Evolutionary conservation across 192 early-diverging fungal species (phyloP).

Genomic region (Gryganskiella cystojenkinii): DNA sequence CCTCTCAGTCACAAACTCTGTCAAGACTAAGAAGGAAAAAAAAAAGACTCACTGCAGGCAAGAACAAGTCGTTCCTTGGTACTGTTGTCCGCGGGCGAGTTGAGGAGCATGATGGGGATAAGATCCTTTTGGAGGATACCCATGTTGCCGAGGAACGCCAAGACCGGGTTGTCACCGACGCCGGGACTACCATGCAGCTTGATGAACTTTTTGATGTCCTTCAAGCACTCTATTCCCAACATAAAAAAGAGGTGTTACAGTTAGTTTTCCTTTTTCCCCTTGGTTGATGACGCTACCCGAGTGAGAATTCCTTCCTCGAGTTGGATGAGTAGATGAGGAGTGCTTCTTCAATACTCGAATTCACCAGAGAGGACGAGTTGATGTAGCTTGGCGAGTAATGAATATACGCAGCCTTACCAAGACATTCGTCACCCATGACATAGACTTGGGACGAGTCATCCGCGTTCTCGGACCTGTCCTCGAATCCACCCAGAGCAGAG

Average conservation of each 20-base stretch:
- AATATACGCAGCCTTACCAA: conserved; percentile 61
- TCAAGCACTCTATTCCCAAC: conserved; percentile 71
- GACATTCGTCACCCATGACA: conserved; percentile 83
- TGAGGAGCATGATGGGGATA: conserved; percentile 75
- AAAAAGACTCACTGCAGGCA: conserved; percentile 59
- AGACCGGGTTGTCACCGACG: conserved; percentile 63
- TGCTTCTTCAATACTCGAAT: no score
- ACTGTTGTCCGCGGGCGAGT: conserved; percentile 31
- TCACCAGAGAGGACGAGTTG: neutral
- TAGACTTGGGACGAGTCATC: conserved; percentile 64
- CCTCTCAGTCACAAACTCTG: no score
- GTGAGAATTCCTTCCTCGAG: no score
- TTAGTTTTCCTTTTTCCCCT: neutral
- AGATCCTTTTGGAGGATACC: conserved; percentile 81
- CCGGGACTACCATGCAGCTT: conserved; percentile 81
- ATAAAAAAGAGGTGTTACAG: neutral
- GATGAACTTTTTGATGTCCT: conserved; percentile 89
- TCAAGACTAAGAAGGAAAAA: neutral
- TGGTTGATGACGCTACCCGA: neutral
- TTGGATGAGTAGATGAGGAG: no score
- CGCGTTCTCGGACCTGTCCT: conserved; percentile 58
- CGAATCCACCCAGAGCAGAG: conserved; percentile 83
- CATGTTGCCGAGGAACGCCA: conserved; percentile 80
- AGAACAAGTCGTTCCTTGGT: conserved; percentile 56
- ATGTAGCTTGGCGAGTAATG: neutral